Evolutionary conservation across 352 stramenopile species (phyloP), one percentile per base, ranked within the genome.

Genomic region (Globisporangium perplexum): DNA sequence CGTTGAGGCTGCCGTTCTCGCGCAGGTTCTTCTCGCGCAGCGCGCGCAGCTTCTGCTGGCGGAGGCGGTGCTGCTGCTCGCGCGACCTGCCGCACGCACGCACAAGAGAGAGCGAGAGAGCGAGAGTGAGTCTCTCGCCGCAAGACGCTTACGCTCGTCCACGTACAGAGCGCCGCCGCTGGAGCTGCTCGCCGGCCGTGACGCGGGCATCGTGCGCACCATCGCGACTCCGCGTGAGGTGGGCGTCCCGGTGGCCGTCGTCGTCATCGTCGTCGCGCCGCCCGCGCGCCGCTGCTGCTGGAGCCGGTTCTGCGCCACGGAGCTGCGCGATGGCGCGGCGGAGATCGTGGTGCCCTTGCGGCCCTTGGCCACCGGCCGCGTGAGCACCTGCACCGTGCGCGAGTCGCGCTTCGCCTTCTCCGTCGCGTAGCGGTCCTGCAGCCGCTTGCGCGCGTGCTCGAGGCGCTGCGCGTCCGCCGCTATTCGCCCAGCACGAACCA

Each of bases 391-490:
- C 7, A 92, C 73, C 0, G 78, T 90, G 35, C 84, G 71, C 14
- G 80, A 81, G 50, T 89, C 79, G 50, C 68, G 71, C 55, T 89
- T 86, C 44, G 78, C 78, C 45, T 73, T 77, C 49, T 93, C 77
- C 22, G 51, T 72, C 14, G 82, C 84, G 46, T 95, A 95, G 8
- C 75, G 71, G 47, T 88, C 65, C 57, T 92, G 77, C n/a, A 95
- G 53, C 2, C 72, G 73, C 59, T 88, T 86, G 39, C 83, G 67
- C 10, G 83, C 82, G 43, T 69, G 79, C 55, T 90, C 83, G n/a
- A 85, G 69, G 7, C 69, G 72, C 54, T 76, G 73, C 35, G 71
- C 56, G 20, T 88, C 63, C 1, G 55, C 57, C 55, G 30, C 30
- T 26, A 22, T 6, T 23, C 5, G 26, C 3, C 3, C 6, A 60